Evolutionary conservation across 1,139 yeast genomes (phyloP), one percentile per base, ranked within the genome.

Genomic region (Candida sojae): DNA sequence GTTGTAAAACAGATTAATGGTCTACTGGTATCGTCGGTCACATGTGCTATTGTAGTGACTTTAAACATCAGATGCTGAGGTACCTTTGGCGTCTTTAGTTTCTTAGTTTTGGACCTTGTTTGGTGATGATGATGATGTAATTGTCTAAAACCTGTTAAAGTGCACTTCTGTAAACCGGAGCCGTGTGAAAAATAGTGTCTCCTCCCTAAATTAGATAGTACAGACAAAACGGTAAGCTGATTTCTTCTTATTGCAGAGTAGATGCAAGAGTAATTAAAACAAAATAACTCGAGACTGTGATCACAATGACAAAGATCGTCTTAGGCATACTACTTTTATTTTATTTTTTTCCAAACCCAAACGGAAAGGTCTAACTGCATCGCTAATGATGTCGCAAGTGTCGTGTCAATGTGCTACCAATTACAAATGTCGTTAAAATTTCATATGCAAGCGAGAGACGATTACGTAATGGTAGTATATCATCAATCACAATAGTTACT

Each of bases 1-100:
- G 70, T 70, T 26, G 75, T 67, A 32, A 88, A 63, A 63, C 83
- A 66, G 11, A 88, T 57, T 21, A 85, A 66, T 0, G 95, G 92
- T 48, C 81, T 83, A 34, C 69, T 66, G 2, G 83, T 74, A 53
- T 86, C 92, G 45, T 76, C 68, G 0, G 88, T 82, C 30, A 82
- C 80, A 59, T 84, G 89, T 21, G 82, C 66, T 5, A 82, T 63
- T 2, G 80, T 75, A 9, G 75, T 64, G 23, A 73, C 54, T 12
- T 68, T 55, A 54, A 70, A 72, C 80, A 75, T 75, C 12, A n/a
- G 11, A 11, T 21, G 39, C 4, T 23, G 29, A 2, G 13, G 13
- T 6, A 17, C 21, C 21, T 17, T 17, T 11, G 2, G 4, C 39
- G 39, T 23, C 12, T 23, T 23, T 10, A 2, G 7, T 23, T 36